Conservation (phyloP, 148 eudicot genomes). For the Rhododendron molle region DNA sequence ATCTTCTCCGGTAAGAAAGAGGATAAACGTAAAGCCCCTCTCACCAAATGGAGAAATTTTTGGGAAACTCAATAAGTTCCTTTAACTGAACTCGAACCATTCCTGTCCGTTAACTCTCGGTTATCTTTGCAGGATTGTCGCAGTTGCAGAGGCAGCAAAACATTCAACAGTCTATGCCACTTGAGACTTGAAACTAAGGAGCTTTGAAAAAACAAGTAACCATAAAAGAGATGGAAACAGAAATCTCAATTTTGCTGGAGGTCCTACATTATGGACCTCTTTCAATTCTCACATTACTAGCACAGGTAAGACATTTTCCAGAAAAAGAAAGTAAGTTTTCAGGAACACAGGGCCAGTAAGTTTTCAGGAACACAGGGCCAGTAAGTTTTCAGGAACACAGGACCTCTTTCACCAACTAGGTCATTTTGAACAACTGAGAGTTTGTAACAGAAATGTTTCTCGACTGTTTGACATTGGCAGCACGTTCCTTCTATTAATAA, state of each 20-base stretch:
- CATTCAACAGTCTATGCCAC: conserved; percentile 62
- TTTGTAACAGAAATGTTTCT: no score
- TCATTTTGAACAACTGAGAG: background rate
- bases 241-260: conserved; percentile 26
- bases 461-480: no score
- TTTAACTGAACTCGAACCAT: no score
- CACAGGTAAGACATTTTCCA: background rate
- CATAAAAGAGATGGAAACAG: conserved; percentile 24
- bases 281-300: background rate
- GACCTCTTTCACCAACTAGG: conserved; percentile 18
- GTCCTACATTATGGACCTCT: conserved; percentile 6
- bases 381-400: background rate
- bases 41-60: no score
- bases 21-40: no score
- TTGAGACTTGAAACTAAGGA: conserved; percentile 44
- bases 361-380: conserved; percentile 7
- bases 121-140: conserved; percentile 73
- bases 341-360: conserved; percentile 6
- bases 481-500: no score
- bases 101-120: conserved; percentile 11
- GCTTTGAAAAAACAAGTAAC: conserved; percentile 32
- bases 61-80: no score
- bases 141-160: conserved; percentile 43
- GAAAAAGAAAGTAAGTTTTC: background rate
- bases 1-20: no score